Base-by-base conservation (phyloP, 495 filamentous ascomycete genomes). In the Neohortaea acidophila region DNA sequence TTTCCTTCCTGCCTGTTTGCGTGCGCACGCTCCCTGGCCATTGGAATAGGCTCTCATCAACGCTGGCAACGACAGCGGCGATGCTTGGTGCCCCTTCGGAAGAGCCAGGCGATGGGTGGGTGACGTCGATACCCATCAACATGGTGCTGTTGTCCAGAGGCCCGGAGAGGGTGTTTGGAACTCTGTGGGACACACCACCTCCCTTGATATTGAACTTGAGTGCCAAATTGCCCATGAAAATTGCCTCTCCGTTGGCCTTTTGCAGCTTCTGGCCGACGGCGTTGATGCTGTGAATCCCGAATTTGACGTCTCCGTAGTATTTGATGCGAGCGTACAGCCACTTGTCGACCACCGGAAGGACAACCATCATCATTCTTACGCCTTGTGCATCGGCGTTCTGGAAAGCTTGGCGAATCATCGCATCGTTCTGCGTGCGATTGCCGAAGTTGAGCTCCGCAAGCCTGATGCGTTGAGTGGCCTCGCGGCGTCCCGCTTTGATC, bases 201-300 rank as follows among this genome's bases (percentile, higher is more conserved):
- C 78, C 65, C 58, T 94, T 94, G 30, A 91, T 56, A 53, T 94
- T 94, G 58, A 91, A 71, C 54, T 86, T 93, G 15, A 91, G 56
- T 4, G 62, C 79, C 1, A 87, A 63, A 43, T 91, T 92, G 46
- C 77, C 77, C 24, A 72, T 72, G 49, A 81, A 83, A 25, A 73
- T 69, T 0, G 25, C 30, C 26, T 57, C 53, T 6, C 51, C 49
- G 13, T 44, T 46, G 17, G 15, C 32, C 25, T 64, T 64, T 11
- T 44, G 25, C 34, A 84, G 51, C 40, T 78, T 77, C 2, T 57
- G 36, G 0, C 47, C 65, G 3, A 77, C 59, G 7, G 69, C 61
- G 43, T 75, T 79, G 30, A 83, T 67, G 6, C 72, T 83, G 14
- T 69, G 69, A 18, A 82, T 60, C 4, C 83, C 82, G 33, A 57